Base-by-base conservation (phyloP, 495 filamentous ascomycete species). In the Pyrenula aspistea region DNA sequence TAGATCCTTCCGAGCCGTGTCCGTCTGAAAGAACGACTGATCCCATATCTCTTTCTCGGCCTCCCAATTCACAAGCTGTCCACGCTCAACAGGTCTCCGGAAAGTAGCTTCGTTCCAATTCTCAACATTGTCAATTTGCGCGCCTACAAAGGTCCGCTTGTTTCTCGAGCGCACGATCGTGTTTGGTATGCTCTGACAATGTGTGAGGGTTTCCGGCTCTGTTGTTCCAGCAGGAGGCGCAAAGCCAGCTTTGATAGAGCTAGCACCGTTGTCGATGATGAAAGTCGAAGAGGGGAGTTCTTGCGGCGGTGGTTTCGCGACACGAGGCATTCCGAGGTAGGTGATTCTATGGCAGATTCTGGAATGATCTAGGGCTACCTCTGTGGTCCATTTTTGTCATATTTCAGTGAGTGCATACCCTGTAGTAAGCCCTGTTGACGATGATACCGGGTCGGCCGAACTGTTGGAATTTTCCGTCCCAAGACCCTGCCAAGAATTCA, bases 11-110 rank as follows among this genome's bases (percentile, higher is more conserved):
- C 61, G 78, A 49, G 74, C 77, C 25, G 83, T 84, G 59, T 83
- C 85, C 49, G 84, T 77, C 60, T 89, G 85, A 61, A 95, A 83
- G 68, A 97, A 95, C 25, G 88, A 81, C 61, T 83, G 82, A 62
- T 96, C 91, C 93, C 93, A 99, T 10, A 98, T 91, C 61, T 93
- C 91, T 67, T 87, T 91, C 74, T 99, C 83, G 0, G 85, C 86
- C 67, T 97, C 94, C 93, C 93, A 99, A 63, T 95, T 97, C 52
- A 96, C 89, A 42, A 95, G 76, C 66, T 87, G 96, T 24, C 93
- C 93, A 69, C 93, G 96, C 72, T 99, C 93, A 21, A 97, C 87
- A 0, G 93, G 93, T 12, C 93, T 81, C 36, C 91, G 82, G 62
- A 96, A 95, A 12, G 77, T 77, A 58, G 93, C 83, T 64, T 95